Conservation (phyloP, 345 rosid genomes). For the Acer campestre region DNA sequence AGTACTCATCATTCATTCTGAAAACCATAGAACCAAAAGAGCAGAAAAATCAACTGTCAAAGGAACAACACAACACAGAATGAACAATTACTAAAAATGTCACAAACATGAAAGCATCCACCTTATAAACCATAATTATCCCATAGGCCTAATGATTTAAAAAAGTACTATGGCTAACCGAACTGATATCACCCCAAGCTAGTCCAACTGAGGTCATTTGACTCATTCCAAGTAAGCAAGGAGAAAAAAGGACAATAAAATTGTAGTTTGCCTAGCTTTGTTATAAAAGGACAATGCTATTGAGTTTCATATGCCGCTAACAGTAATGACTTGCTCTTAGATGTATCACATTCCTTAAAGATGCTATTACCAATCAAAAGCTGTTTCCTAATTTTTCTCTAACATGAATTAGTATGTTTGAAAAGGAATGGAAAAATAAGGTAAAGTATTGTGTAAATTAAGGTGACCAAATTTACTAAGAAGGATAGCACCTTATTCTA, state of each 20-base stretch:
- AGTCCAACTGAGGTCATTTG: neutral
- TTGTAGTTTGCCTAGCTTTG: neutral
- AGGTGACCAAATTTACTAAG: neutral
- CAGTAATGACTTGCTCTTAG: neutral
- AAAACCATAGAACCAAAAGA: neutral
- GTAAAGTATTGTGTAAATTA: neutral
- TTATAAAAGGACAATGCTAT: neutral
- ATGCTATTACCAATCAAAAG: neutral
- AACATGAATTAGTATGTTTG: neutral
- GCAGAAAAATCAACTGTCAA: neutral
- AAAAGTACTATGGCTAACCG: neutral
- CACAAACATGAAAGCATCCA: neutral
- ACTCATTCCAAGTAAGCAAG: neutral
- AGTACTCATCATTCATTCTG: constrained; percentile 13
- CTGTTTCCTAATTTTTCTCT: neutral
- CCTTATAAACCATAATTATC: neutral
- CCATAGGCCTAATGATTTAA: neutral
- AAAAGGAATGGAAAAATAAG: neutral
- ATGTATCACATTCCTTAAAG: neutral
- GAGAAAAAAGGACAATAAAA: neutral
- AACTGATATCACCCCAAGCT: neutral
- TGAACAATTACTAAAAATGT: neutral
- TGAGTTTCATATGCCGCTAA: neutral
- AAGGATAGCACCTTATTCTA: neutral
- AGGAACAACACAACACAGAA: neutral